These are phyloP conservation scores for Teunomyces gatunensis DNA, from an alignment of 805 yeast species.

Conservation along the genomic window DNA sequence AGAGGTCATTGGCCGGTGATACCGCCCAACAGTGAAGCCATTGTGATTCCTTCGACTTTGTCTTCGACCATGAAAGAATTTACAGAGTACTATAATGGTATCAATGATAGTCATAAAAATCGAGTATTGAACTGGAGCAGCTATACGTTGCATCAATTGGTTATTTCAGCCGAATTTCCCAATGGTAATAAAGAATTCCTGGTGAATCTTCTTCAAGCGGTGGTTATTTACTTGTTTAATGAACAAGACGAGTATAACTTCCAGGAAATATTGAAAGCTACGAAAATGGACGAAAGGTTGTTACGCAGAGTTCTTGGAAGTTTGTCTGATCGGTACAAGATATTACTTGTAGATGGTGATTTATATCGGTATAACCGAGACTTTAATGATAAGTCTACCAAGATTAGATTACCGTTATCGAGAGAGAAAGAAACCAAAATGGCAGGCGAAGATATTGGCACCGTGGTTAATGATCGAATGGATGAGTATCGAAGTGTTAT, in stretches of 20 bases:
- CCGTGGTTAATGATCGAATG: slow-evolving; percentile 20
- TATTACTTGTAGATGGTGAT: slow-evolving; percentile 12
- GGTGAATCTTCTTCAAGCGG: slow-evolving; percentile 45
- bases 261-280: slow-evolving; percentile 18
- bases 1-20: slow-evolving; percentile 41
- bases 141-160: slow-evolving; percentile 41
- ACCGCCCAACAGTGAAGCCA: slow-evolving; percentile 20
- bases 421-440: slow-evolving; percentile 9
- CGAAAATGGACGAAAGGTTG: slow-evolving; percentile 33
- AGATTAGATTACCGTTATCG: slow-evolving; percentile 29
- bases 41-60: slow-evolving; percentile 25
- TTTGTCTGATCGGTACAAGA: slow-evolving; percentile 30
- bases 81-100: slow-evolving; percentile 15
- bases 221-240: slow-evolving; percentile 38
- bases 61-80: slow-evolving; percentile 18
- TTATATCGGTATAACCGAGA: slow-evolving; percentile 18
- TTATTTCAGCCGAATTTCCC: slow-evolving; percentile 29
- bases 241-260: slow-evolving; percentile 18
- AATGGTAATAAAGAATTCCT: slow-evolving; percentile 29
- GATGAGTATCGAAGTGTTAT: slow-evolving; percentile 28
- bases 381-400: slow-evolving; percentile 27
- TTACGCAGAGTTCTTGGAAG: slow-evolving; percentile 28
- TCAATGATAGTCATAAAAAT: slow-evolving; percentile 19
- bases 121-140: slow-evolving; percentile 41
- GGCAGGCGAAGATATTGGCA: slow-evolving; percentile 6